Percentiles rank a stretch among this genome's conserved stretches.
phyloP scores from a whole-genome alignment of 225 moss, liverwort and hornwort species.

The Physcomitrellopsis africana region DNA sequence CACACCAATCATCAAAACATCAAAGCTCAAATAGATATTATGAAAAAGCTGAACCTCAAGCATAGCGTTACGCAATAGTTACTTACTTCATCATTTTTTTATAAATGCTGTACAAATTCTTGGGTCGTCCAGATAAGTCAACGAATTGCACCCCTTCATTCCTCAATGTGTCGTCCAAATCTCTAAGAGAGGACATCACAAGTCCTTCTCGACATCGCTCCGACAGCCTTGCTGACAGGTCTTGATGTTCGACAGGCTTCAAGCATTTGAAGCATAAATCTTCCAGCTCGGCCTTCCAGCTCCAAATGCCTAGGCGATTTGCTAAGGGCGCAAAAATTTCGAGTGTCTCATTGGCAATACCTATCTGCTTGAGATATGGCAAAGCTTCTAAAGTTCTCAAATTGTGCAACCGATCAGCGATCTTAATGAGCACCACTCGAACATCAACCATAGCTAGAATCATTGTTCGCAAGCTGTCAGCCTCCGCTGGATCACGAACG shows the following conservation, averaged over 20 bases:
- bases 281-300: constrained; percentile 97
- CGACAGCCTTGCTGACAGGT: constrained; percentile 59
- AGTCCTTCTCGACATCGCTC: constrained; percentile 69
- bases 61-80: not conserved
- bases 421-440: constrained; percentile 87
- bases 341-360: constrained; percentile 79
- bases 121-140: constrained; percentile 84
- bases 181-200: constrained; percentile 72
- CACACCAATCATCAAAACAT: not conserved
- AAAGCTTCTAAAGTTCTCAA: constrained; percentile 80
- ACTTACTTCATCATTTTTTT: constrained; percentile 87
- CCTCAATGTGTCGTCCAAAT: constrained; percentile 66
- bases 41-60: not conserved
- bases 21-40: not conserved
- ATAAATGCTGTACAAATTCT: constrained; percentile 90
- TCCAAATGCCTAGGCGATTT: constrained; percentile 92
- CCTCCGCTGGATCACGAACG: constrained; percentile 66
- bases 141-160: constrained; percentile 60
- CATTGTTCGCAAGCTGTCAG: constrained; percentile 80
- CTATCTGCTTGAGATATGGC: constrained; percentile 59
- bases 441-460: constrained; percentile 92
- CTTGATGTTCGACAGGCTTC: constrained; percentile 65
- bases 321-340: constrained; percentile 88
- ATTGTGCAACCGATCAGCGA: constrained; percentile 90
- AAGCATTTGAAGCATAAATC: constrained; percentile 83